Conservation (phyloP, 2,329 filamentous ascomycete species). For the Botrytis cinerea region DNA sequence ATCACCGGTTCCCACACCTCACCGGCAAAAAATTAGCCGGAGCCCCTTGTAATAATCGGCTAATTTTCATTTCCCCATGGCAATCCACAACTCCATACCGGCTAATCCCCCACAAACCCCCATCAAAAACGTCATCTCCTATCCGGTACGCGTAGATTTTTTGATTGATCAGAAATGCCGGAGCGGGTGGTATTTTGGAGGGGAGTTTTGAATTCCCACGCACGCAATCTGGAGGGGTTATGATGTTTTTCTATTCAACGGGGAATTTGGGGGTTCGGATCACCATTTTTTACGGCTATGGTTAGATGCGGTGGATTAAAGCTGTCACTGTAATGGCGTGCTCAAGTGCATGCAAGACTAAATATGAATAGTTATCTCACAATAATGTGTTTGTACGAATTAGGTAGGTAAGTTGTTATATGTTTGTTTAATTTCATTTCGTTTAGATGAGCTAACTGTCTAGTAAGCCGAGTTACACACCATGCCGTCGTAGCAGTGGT, state of each 20-base stretch:
- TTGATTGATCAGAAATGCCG: background rate
- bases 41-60: background rate
- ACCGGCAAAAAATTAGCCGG: slow-evolving; percentile 6
- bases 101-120: slow-evolving; percentile 9
- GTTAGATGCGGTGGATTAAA: slow-evolving; percentile 1
- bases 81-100: background rate
- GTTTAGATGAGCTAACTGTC: background rate
- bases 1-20: background rate
- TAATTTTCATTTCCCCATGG: slow-evolving; percentile 7
- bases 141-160: slow-evolving; percentile 4
- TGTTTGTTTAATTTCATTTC: background rate
- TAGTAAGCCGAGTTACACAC: background rate
- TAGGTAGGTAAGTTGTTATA: background rate
- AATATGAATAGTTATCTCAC: background rate
- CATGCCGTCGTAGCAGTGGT: background rate
- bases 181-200: slow-evolving; percentile 3
- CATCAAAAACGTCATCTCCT: background rate
- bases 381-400: background rate
- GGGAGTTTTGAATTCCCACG: slow-evolving; percentile 10
- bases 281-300: background rate
- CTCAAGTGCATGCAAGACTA: background rate
- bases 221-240: slow-evolving; percentile 20
- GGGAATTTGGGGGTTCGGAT: background rate
- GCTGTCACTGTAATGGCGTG: background rate
- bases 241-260: slow-evolving; percentile 10